phyloP scores from a whole-genome alignment of 1,284 basidiomycete species.

The Rhodotorula sp. region DNA sequence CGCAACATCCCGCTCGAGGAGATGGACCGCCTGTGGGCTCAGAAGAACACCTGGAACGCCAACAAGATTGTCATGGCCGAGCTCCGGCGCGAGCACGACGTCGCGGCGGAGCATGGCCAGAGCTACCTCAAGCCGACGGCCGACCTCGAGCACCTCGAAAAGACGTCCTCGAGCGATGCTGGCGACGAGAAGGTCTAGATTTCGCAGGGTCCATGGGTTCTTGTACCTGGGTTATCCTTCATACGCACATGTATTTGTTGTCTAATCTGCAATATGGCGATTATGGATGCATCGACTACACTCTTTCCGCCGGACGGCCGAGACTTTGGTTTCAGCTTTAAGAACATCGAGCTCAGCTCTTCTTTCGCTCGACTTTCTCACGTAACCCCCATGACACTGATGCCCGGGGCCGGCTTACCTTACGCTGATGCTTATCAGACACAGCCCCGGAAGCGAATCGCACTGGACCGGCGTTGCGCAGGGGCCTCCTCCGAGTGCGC shows the following conservation, averaged over 20 bases:
- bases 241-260: background rate
- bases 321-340: too few relatives aligned
- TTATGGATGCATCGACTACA: too few relatives aligned
- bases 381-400: too few relatives aligned
- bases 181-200: background rate
- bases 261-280: too few relatives aligned
- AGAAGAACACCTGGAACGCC: constrained; percentile 33
- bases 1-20: constrained; percentile 39
- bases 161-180: background rate
- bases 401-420: too few relatives aligned
- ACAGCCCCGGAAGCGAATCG: too few relatives aligned
- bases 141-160: constrained; percentile 2
- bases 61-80: constrained; percentile 39
- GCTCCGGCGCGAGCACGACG: constrained; percentile 27
- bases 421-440: too few relatives aligned
- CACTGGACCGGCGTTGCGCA: too few relatives aligned
- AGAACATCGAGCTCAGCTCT: too few relatives aligned
- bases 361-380: too few relatives aligned
- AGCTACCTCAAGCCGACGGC: constrained; percentile 5
- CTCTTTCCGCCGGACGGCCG: too few relatives aligned
- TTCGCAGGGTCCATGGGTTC: background rate
- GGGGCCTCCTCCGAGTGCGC: too few relatives aligned
- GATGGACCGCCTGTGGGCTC: constrained; percentile 42
- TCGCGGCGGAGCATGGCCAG: background rate
- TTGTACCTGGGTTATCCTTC: background rate